Evolutionary conservation across 805 yeast species (phyloP).

Genomic region (Kuraishia piskuri): DNA sequence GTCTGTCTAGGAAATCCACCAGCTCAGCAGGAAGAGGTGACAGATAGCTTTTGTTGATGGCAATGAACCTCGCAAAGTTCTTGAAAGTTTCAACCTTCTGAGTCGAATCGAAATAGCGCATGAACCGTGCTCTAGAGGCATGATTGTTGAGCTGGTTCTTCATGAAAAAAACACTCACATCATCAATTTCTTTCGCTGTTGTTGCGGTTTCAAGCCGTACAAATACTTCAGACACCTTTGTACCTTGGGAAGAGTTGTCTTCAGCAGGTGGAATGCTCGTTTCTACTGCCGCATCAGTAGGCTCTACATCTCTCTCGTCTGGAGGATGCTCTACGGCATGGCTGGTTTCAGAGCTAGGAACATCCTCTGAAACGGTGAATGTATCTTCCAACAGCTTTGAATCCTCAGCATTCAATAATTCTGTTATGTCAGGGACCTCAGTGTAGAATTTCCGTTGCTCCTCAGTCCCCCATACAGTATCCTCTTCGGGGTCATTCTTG

Average conservation of each 20-base stretch:
- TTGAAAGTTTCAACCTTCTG: slow-evolving; percentile 35
- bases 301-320: too few species aligned
- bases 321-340: too few species aligned
- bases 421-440: slow-evolving; percentile 34
- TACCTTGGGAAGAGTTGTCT: slow-evolving; percentile 4
- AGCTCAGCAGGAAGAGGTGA: slow-evolving; percentile 45
- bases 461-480: slow-evolving; percentile 52
- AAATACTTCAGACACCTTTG: slow-evolving; percentile 8
- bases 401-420: slow-evolving; percentile 20
- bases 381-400: neutral
- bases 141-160: slow-evolving; percentile 49
- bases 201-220: slow-evolving; percentile 14
- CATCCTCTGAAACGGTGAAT: neutral
- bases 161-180: slow-evolving; percentile 40
- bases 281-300: too few species aligned
- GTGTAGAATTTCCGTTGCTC: slow-evolving; percentile 61
- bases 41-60: slow-evolving; percentile 42
- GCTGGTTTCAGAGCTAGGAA: neutral
- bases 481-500: slow-evolving; percentile 7
- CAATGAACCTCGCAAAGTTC: slow-evolving; percentile 59
- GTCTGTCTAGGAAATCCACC: slow-evolving; percentile 44
- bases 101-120: slow-evolving; percentile 44
- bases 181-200: slow-evolving; percentile 42
- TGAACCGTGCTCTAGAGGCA: slow-evolving; percentile 57
- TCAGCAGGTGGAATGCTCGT: neutral